Evolutionary conservation across 192 early-diverging fungal species (phyloP), one percentile per base, ranked within the genome.

Genomic region (Fimicolochytrium jonesii): DNA sequence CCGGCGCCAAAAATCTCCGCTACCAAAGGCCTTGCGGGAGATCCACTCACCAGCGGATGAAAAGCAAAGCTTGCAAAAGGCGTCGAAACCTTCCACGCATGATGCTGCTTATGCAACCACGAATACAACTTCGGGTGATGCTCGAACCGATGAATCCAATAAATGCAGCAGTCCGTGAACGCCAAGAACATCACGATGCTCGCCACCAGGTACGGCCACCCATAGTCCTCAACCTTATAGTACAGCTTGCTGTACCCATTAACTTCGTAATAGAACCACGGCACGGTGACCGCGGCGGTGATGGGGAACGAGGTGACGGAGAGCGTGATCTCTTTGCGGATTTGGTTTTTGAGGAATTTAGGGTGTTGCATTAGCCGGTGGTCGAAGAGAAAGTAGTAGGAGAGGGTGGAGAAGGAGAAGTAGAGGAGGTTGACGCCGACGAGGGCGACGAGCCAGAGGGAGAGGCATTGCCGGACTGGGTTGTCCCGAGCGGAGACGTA

Each of bases 21-120:
- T n/a, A n/a, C n/a, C n/a, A n/a, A n/a, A n/a, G n/a, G n/a, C n/a
- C n/a, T n/a, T n/a, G n/a, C 39, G 23, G 23, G 47, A 49, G 10
- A 49, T 11, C 4, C 48, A 61, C 74, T 59, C 44, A 82, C 80
- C 37, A 95, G 54, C 22, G 88, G 88, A 57, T 97, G 92, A 83
- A 99, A 99, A 25, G 96, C 96, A 72, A 94, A 88, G 30, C 91
- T 90, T 3, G 94, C 90, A 72, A 87, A 99, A 20, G 96, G 96
- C 18, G 93, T 94, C 46, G 92, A 88, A 10, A 99, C 85, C 76
- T 90, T 89, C 88, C 89, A 91, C 79, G 90, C 89, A 76, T 91
- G 89, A 59, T 91, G 89, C 54, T 79, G 81, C 67, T 91, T 91
- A 82, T 99, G 96, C 43, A 95, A 74, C 71, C 83, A 81, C 66